Evolutionary conservation across 768 basidiomycete genomes (phyloP).

Genomic region (Mycena alexandri): DNA sequence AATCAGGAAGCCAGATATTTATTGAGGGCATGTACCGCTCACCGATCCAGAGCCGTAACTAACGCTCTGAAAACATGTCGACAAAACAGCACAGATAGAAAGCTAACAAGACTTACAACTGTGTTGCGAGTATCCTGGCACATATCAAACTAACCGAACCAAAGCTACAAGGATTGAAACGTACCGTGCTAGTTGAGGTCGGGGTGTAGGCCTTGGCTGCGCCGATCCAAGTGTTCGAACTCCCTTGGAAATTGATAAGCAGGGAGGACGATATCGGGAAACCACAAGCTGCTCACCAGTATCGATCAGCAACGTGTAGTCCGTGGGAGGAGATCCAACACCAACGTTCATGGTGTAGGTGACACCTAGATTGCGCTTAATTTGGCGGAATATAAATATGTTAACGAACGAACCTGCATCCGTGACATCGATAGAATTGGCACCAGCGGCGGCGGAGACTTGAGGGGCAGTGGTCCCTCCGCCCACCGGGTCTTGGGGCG

Average conservation of each 20-base stretch:
- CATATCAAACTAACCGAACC: background rate
- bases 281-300: constrained; percentile 54
- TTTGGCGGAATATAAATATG: constrained; percentile 1
- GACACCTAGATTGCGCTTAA: constrained; percentile 44
- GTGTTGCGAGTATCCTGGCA: constrained; percentile 44
- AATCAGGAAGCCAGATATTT: background rate
- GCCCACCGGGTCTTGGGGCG: constrained; percentile 36
- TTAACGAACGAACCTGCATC: constrained; percentile 56
- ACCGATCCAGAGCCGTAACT: constrained; percentile 65
- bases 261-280: background rate
- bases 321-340: constrained; percentile 63
- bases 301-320: constrained; percentile 68
- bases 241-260: constrained; percentile 15
- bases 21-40: background rate
- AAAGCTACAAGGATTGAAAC: constrained; percentile 37
- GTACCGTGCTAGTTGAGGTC: constrained; percentile 59
- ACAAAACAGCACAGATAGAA: background rate
- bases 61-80: constrained; percentile 53
- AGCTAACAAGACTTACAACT: constrained; percentile 45
- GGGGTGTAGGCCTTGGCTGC: constrained; percentile 60
- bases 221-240: constrained; percentile 67
- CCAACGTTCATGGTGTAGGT: constrained; percentile 67
- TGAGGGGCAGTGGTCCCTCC: constrained; percentile 24
- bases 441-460: constrained; percentile 33
- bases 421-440: constrained; percentile 65